phyloP scores from a whole-genome alignment of 2,329 filamentous ascomycete genomes.

The Sclerotinia glacialis region DNA sequence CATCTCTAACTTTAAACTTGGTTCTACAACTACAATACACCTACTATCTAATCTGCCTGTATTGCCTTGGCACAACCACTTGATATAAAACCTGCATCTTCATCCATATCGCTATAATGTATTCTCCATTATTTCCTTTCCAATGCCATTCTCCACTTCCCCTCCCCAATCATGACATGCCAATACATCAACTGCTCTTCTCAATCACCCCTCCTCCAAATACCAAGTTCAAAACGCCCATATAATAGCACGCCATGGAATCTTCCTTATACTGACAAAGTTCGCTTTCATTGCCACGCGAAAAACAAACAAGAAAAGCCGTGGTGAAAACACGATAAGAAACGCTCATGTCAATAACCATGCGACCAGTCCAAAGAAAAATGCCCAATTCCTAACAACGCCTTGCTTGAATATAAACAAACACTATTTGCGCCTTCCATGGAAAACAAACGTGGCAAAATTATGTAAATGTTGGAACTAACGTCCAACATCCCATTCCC shows the following conservation, averaged over 20 bases:
- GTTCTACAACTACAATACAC: not conserved
- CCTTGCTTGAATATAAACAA: conserved; percentile 15
- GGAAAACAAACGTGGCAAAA: not conserved
- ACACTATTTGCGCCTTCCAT: conserved; percentile 5
- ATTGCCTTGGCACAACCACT: not conserved
- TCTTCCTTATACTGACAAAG: conserved; percentile 1
- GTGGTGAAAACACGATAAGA: not conserved
- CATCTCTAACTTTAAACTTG: not conserved
- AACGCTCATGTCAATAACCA: conserved; percentile 2
- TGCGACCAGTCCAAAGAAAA: not conserved
- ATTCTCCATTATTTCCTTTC: conserved; percentile 12
- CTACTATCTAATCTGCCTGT: not conserved
- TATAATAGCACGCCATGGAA: conserved; percentile 1
- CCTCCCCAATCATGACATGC: not conserved
- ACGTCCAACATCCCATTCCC: conserved; percentile 5
- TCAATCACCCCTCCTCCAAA: not conserved
- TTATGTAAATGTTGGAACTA: not conserved
- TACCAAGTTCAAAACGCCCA: conserved; percentile 14
- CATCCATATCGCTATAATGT: not conserved
- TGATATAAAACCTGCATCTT: not conserved
- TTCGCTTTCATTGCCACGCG: conserved; percentile 1
- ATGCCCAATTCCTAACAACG: not conserved
- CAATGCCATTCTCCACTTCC: not conserved
- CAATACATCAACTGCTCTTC: not conserved
- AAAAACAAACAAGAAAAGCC: not conserved